Conservation (phyloP, 2,329 filamentous ascomycete genomes). For the Aureobasidium sp. region DNA sequence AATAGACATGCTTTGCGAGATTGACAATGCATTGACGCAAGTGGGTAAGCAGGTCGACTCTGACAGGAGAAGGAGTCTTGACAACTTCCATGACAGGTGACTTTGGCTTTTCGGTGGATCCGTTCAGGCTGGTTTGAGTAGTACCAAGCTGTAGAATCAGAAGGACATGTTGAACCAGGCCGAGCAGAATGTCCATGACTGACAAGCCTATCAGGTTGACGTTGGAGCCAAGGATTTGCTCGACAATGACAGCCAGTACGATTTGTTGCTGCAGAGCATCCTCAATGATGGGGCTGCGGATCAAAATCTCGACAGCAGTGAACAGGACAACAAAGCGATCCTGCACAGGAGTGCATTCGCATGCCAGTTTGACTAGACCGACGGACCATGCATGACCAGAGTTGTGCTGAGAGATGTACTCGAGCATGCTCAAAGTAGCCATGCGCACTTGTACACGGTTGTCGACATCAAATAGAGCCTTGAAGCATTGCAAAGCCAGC, state of each 20-base stretch:
- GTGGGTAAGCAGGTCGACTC: constrained; percentile 59
- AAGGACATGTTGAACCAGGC: constrained; percentile 76
- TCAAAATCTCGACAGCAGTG: constrained; percentile 68
- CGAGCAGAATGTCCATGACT: constrained; percentile 87
- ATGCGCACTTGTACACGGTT: constrained; percentile 74
- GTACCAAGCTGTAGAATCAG: constrained; percentile 60
- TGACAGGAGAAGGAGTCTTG: constrained; percentile 44
- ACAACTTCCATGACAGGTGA: constrained; percentile 34
- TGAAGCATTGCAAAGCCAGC: constrained; percentile 76
- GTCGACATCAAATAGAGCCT: constrained; percentile 75
- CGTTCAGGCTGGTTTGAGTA: background rate
- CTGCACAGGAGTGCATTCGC: constrained; percentile 87
- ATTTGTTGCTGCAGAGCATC: constrained; percentile 67
- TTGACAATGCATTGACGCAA: constrained; percentile 83
- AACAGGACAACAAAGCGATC: constrained; percentile 88
- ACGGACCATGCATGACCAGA: constrained; percentile 64
- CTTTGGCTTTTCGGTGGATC: constrained; percentile 7
- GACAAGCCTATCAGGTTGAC: constrained; percentile 93
- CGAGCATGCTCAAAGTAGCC: constrained; percentile 66
- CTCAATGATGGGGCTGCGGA: constrained; percentile 61
- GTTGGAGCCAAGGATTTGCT: constrained; percentile 75
- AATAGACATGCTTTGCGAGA: constrained; percentile 91
- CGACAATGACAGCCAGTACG: constrained; percentile 68
- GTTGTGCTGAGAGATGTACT: constrained; percentile 52
- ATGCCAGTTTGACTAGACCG: constrained; percentile 69